A percentile compares a stretch with the other conserved stretches of the same genome.
Evolutionary conservation across 2,329 filamentous ascomycete genomes (phyloP).

Genomic region (Periconia sp.): DNA sequence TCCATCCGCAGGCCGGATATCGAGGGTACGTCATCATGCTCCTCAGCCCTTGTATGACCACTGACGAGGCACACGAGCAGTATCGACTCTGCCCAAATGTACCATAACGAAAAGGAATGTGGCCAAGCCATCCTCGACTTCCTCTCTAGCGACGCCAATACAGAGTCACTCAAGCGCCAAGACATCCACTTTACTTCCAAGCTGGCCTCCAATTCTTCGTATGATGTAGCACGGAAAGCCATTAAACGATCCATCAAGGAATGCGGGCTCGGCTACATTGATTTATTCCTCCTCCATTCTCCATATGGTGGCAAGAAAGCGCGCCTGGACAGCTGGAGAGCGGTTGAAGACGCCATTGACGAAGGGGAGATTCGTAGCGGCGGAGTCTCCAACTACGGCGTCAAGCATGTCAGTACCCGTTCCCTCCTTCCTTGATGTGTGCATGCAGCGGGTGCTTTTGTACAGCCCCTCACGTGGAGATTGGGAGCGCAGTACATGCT

Average conservation of each 20-base stretch:
- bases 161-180: conserved; percentile 59
- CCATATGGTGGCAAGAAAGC: conserved; percentile 73
- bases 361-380: conserved; percentile 71
- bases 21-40: conserved; percentile 37
- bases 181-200: conserved; percentile 83
- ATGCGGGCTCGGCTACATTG: conserved; percentile 72
- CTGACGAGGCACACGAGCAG: conserved; percentile 31
- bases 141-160: conserved; percentile 52
- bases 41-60: conserved; percentile 14
- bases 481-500: background rate
- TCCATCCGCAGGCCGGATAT: conserved; percentile 47
- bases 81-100: conserved; percentile 65
- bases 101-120: conserved; percentile 71
- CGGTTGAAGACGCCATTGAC: conserved; percentile 73
- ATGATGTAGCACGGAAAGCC: conserved; percentile 66
- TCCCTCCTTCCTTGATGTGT: background rate
- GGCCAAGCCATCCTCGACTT: conserved; percentile 66
- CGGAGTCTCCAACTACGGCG: conserved; percentile 78
- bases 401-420: conserved; percentile 62
- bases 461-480: background rate
- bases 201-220: conserved; percentile 67
- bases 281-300: conserved; percentile 77
- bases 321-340: conserved; percentile 72
- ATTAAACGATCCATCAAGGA: conserved; percentile 67
- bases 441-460: background rate